These are phyloP conservation scores for Aegle marmelos DNA, from an alignment of 345 rosid genomes.

Conservation along the genomic window DNA sequence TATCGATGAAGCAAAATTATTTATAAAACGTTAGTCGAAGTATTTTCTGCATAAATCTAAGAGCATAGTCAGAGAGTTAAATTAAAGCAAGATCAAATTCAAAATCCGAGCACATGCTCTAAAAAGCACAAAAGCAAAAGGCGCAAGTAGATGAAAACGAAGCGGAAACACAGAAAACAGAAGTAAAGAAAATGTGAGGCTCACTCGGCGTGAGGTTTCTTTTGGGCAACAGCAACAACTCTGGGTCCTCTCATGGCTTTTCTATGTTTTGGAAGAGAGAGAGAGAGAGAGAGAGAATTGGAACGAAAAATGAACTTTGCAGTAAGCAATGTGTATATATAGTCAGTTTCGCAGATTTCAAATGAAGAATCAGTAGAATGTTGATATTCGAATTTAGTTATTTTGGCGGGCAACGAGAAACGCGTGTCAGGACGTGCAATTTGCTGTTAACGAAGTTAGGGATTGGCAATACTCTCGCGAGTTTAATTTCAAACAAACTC, in stretches of 20 bases:
- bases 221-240: constrained; percentile 16
- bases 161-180: not conserved
- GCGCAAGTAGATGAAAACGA: not conserved
- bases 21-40: too few species aligned
- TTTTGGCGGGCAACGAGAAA: constrained; percentile 19
- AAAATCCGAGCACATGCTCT: not conserved
- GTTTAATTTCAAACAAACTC: not conserved
- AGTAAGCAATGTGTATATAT: not conserved
- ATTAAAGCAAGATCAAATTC: not conserved
- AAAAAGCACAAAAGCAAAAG: not conserved
- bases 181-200: not conserved
- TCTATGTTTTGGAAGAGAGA: not conserved
- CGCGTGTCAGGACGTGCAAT: not conserved
- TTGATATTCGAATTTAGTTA: not conserved
- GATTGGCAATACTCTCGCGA: not conserved
- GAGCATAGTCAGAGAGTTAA: not conserved
- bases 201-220: constrained; percentile 25
- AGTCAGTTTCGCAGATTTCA: not conserved
- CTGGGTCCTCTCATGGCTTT: constrained; percentile 32
- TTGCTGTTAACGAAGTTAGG: not conserved
- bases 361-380: not conserved
- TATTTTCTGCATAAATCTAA: not conserved
- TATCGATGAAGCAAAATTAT: not conserved
- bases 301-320: not conserved
- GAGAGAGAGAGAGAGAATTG: not conserved